Conservation (phyloP, 768 basidiomycete species). For the Kwoniella botswanensis region DNA sequence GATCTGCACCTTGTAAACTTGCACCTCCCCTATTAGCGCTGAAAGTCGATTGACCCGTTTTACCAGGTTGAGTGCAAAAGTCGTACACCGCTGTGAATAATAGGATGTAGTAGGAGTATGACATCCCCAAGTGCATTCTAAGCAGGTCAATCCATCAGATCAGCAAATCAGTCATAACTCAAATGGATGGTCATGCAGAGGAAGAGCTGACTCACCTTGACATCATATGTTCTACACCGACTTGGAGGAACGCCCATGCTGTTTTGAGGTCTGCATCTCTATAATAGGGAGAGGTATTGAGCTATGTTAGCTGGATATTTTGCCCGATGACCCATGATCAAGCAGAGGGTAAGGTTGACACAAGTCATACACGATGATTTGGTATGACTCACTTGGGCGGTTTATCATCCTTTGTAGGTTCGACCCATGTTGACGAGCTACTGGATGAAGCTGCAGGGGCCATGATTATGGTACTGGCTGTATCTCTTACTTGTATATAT, state of each 20-base stretch:
- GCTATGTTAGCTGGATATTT: not conserved
- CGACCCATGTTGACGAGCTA: conserved; percentile 34
- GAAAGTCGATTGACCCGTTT: conserved; percentile 20
- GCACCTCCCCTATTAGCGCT: conserved; percentile 65
- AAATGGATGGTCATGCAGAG: not conserved
- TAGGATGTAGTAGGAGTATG: conserved; percentile 58
- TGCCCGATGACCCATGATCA: not conserved
- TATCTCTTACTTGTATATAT: not conserved
- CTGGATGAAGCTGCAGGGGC: conserved; percentile 17
- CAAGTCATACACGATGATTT: not conserved
- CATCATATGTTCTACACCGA: conserved; percentile 64
- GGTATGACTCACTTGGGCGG: conserved; percentile 45
- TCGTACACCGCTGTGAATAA: conserved; percentile 95
- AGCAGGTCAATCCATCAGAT: not conserved
- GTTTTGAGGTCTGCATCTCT: conserved; percentile 52
- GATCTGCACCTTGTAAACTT: conserved; percentile 94
- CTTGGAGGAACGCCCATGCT: conserved; percentile 57
- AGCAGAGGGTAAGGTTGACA: not conserved
- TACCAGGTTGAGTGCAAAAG: conserved; percentile 70
- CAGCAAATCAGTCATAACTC: not conserved
- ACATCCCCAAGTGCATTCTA: conserved; percentile 58
- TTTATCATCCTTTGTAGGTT: conserved; percentile 52
- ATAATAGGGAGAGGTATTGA: not conserved
- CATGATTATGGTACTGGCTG: conserved; percentile 9
- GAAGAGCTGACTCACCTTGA: conserved; percentile 50